Evolutionary conservation across 2,329 filamentous ascomycete species (phyloP).

Genomic region (Penicillium psychrosexuale): DNA sequence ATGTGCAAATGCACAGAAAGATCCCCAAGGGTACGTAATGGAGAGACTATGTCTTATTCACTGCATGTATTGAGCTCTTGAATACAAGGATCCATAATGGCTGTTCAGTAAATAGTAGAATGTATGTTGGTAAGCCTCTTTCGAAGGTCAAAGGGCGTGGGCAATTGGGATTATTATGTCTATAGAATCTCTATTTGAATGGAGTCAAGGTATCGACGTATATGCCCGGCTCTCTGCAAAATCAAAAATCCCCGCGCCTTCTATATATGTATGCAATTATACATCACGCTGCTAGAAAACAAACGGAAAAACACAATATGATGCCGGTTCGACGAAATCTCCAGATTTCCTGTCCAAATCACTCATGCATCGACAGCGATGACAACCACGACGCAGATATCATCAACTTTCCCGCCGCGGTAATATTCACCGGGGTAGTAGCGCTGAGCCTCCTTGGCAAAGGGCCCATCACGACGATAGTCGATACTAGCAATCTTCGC

Average conservation of each 20-base stretch:
- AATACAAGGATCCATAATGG: background rate
- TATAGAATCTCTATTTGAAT: background rate
- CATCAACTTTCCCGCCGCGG: constrained; percentile 90
- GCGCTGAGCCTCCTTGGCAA: constrained; percentile 89
- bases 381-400: constrained; percentile 83
- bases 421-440: constrained; percentile 83
- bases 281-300: constrained; percentile 4
- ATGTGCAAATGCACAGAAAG: background rate
- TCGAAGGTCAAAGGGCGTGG: background rate
- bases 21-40: background rate
- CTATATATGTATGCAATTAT: constrained; percentile 7
- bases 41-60: background rate
- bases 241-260: constrained; percentile 2
- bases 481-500: constrained; percentile 84
- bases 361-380: constrained; percentile 62
- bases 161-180: background rate
- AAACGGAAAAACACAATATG: background rate
- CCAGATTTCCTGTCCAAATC: background rate
- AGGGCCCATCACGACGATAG: constrained; percentile 79
- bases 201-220: background rate
- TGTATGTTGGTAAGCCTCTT: background rate
- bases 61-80: background rate
- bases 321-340: background rate
- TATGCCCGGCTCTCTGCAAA: background rate
- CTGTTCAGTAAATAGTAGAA: background rate